phyloP scores from a whole-genome alignment of 23 red algal genomes.

The Agarophyton chilense region DNA sequence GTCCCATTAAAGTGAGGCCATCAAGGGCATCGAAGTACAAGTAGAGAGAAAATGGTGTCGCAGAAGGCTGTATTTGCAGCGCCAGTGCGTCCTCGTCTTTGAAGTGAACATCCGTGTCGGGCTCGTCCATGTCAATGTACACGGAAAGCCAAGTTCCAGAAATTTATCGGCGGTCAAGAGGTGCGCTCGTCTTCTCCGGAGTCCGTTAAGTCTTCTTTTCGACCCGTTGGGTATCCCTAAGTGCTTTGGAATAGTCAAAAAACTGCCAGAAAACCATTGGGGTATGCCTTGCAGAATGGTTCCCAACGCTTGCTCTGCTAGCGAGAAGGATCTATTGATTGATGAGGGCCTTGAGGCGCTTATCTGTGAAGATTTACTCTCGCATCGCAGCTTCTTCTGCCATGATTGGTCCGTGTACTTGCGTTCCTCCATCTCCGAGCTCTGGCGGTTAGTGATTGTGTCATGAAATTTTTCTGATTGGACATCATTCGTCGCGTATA shows the following conservation, averaged over 20 bases:
- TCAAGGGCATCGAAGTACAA: no score
- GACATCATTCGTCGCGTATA: constrained; percentile 25
- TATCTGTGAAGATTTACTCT: background rate
- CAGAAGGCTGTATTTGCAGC: no score
- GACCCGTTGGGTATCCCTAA: background rate
- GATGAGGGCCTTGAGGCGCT: background rate
- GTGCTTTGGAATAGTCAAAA: background rate
- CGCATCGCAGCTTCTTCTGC: constrained; percentile 13
- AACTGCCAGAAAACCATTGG: background rate
- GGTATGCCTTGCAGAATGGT: constrained; percentile 1
- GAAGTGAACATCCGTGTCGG: no score
- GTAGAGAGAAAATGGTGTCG: no score
- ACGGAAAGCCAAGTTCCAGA: no score
- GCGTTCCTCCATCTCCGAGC: background rate
- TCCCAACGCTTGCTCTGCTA: background rate
- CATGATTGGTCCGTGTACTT: background rate
- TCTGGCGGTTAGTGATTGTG: background rate
- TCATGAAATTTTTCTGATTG: background rate
- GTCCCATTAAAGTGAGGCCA: no score
- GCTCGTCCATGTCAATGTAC: no score
- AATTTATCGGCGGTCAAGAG: no score
- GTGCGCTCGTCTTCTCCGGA: no score
- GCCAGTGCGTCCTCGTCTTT: no score
- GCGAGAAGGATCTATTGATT: background rate
- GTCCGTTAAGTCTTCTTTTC: background rate